Conservation (phyloP, 2,329 filamentous ascomycete species). For the Verticillium nubilum region DNA sequence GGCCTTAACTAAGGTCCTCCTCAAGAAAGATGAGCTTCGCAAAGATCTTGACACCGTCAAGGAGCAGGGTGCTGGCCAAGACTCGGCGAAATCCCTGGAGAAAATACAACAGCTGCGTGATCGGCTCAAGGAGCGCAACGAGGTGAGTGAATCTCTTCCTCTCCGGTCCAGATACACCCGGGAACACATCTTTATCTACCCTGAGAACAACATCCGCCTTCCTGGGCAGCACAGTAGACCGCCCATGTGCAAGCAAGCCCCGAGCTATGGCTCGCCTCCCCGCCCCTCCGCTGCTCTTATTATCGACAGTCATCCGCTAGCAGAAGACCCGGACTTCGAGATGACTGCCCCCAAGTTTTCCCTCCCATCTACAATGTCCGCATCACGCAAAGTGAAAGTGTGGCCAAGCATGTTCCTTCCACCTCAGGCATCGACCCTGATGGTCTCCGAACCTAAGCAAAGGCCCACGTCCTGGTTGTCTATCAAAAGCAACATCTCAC, state of each 20-base stretch:
- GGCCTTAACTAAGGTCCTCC: slow-evolving; percentile 53
- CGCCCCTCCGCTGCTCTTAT: slow-evolving; percentile 3
- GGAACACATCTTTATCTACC: not conserved
- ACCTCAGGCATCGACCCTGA: not conserved
- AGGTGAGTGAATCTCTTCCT: slow-evolving; percentile 41
- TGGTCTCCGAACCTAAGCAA: not conserved
- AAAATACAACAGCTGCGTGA: slow-evolving; percentile 54
- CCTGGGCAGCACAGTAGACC: not conserved
- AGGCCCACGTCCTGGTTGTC: not conserved
- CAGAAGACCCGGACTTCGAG: not conserved
- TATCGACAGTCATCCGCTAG: slow-evolving; percentile 2
- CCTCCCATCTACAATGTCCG: not conserved
- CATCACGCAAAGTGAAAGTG: not conserved
- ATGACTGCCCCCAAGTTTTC: not conserved
- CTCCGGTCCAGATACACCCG: slow-evolving; percentile 5
- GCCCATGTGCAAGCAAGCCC: not conserved
- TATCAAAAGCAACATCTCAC: not conserved
- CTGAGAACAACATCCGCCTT: not conserved
- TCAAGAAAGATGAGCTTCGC: slow-evolving; percentile 55
- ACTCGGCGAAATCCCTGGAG: slow-evolving; percentile 38
- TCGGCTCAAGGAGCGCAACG: slow-evolving; percentile 49
- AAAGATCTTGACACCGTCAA: slow-evolving; percentile 45
- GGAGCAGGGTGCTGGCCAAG: slow-evolving; percentile 29
- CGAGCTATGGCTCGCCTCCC: not conserved
- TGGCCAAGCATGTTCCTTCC: not conserved